phyloP scores from a whole-genome alignment of 176 grass and related monocot species.

The Stipa capillata region DNA sequence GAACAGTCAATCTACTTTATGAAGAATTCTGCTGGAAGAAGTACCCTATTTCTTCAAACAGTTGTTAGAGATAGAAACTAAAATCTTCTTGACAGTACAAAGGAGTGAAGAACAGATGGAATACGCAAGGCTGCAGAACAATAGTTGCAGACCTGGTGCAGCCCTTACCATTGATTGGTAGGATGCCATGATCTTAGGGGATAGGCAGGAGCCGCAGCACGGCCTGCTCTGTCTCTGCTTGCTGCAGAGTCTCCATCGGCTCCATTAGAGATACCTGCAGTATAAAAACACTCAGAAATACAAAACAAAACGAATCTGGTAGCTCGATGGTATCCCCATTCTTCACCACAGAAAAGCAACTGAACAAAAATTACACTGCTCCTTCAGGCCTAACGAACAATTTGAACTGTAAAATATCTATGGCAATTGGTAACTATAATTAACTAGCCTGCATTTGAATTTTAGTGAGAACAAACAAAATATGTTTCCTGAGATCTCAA shows the following conservation, averaged over 20 bases:
- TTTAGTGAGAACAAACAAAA: not conserved
- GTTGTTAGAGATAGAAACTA: not conserved
- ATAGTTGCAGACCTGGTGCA: not conserved
- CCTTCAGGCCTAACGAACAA: too few species aligned
- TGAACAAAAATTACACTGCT: too few species aligned
- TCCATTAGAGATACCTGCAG: constrained; percentile 47
- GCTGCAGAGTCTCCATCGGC: constrained; percentile 41
- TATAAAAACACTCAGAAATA: not conserved
- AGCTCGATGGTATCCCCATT: not conserved
- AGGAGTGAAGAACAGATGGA: not conserved
- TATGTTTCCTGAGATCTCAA: not conserved
- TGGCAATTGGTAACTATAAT: too few species aligned
- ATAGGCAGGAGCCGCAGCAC: constrained; percentile 48
- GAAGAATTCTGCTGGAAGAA: not conserved
- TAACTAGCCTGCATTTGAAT: not conserved
- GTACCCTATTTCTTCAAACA: not conserved
- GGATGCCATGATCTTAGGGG: not conserved
- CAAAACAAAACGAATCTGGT: not conserved
- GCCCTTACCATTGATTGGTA: not conserved
- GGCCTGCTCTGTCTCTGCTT: constrained; percentile 49
- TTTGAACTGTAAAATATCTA: too few species aligned
- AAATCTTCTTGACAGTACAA: not conserved
- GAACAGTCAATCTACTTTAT: not conserved
- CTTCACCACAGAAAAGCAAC: too few species aligned
- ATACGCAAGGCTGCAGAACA: not conserved